Evolutionary conservation across 768 basidiomycete genomes (phyloP), one percentile per base, ranked within the genome.

Genomic region (Trametes cinnabarina): DNA sequence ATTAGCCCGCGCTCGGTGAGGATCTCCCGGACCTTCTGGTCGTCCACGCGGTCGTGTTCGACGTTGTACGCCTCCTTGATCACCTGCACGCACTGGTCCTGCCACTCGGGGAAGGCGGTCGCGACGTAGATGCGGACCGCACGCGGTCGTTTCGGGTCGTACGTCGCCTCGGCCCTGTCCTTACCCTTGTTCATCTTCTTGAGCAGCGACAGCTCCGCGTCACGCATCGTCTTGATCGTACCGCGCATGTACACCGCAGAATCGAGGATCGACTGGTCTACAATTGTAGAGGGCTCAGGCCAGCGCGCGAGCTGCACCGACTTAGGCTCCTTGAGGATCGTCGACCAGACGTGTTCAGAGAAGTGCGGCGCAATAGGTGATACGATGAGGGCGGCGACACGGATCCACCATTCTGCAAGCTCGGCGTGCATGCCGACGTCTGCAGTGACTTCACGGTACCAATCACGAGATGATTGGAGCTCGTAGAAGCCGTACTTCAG

Each of bases 401-500:
- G 84, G 70, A 98, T 86, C 90, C 90, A 98, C 77, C 85, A 83
- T 61, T 84, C 76, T 67, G 96, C 85, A 44, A 98, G 83, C 60
- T 94, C 94, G 47, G 70, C 78, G 73, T 98, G 95, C 94, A 98
- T 97, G 26, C 94, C 92, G 47, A 87, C 76, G 60, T 94, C 92
- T 7, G 83, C 76, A 3, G 91, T 94, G 49, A 96, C 92, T 69
- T 94, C 90, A 56, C 94, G 92, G 72, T 98, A 98, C 88, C 94
- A 94, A 70, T 98, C 95, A 44, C 97, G 90, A 2, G 86, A 80
- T 48, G 83, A 88, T 71, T 98, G 93, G 63, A 95, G 82, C 67
- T 97, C 94, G 80, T 94, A 99, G 76, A 98, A 96, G 46, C 95
- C 96, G 63, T 81, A 88, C 73, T 98, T 96, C 60, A 98, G 73